Evolutionary conservation across 2,329 filamentous ascomycete genomes (phyloP), one percentile per base, ranked within the genome.

Genomic region (Cyphellophora attinorum): DNA sequence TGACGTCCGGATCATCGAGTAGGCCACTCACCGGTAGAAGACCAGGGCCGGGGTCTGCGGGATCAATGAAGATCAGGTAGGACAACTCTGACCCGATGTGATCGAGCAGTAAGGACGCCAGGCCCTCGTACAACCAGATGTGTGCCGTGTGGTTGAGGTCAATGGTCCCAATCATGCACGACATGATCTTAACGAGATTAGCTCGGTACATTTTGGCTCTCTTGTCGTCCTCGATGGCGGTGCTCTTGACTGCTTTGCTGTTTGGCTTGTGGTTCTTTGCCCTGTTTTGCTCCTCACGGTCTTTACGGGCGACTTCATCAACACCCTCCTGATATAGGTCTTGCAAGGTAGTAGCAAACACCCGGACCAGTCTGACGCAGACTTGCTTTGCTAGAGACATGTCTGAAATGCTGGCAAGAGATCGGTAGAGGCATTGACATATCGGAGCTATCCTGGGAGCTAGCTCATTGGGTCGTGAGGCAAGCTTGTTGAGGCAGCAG

Each of bases 11-110:
- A 30, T 46, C 47, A 21, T 49, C 48, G 6, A 47, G 29, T 11
- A 61, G 39, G 6, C 55, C 57, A 11, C 42, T 42, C 2, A 60
- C 61, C 6, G 52, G 47, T 14, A 50, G 50, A 14, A 47, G 19
- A 4, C 38, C 40, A 13, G 13, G 15, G 11, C 23, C 16, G 10
- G 35, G 34, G 13, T 19, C 5, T 3, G 23, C 21, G 11, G 33
- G 19, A 19, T 37, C 38, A 6, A 29, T 36, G 30, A 50, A 50
- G 2, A 48, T 34, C 5, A 42, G 15, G 30, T 44, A 35, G 5
- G 47, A 47, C 23, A 50, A 35, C n/a, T 33, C 31, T 3, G 44
- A 45, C 2, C 44, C 47, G 15, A 44, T 27, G 31, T 47, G 47
- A 18, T 50, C 43, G 19, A 50, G 41, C 3, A 50, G 28, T 4